A percentile compares a stretch with the other conserved stretches of the same genome.
phyloP scores from a whole-genome alignment of 352 stramenopile species.

The Hyaloperonospora arabidopsidis region DNA sequence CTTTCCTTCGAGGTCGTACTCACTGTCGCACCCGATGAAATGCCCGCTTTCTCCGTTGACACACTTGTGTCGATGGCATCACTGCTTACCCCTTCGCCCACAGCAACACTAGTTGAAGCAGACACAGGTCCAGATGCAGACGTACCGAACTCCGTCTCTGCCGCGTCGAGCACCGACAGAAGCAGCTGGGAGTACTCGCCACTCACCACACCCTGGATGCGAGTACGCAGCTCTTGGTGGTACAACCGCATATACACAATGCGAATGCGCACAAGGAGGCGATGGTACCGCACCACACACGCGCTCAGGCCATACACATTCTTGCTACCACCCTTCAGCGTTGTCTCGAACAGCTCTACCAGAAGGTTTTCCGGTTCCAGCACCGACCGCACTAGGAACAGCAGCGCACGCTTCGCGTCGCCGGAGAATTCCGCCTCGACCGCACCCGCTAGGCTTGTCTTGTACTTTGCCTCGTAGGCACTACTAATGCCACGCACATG shows the following conservation, averaged over 20 bases:
- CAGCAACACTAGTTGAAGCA: slow-evolving; percentile 8
- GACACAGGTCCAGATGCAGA: slow-evolving; percentile 9
- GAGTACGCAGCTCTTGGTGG: slow-evolving; percentile 30
- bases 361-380: slow-evolving; percentile 45
- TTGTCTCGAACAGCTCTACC: slow-evolving; percentile 49
- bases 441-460: slow-evolving; percentile 42
- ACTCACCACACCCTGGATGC: slow-evolving; percentile 19
- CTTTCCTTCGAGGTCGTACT: slow-evolving; percentile 1
- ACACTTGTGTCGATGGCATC: slow-evolving; percentile 3
- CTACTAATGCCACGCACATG: slow-evolving; percentile 40
- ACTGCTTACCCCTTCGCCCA: slow-evolving; percentile 8
- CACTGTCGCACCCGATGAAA: slow-evolving; percentile 3
- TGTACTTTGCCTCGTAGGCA: slow-evolving; percentile 50
- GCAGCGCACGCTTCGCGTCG: slow-evolving; percentile 35
- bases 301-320: slow-evolving; percentile 52
- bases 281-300: slow-evolving; percentile 63
- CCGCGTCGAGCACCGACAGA: slow-evolving; percentile 19
- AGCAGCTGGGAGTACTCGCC: slow-evolving; percentile 22
- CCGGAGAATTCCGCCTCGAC: slow-evolving; percentile 53
- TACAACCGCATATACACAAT: slow-evolving; percentile 48
- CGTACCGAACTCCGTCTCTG: slow-evolving; percentile 13
- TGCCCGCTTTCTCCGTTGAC: slow-evolving; percentile 14
- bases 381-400: slow-evolving; percentile 41
- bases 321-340: slow-evolving; percentile 57
- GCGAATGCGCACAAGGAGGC: slow-evolving; percentile 29